Evolutionary conservation across 495 filamentous ascomycete species (phyloP).

Genomic region (Lichina pygmaea): DNA sequence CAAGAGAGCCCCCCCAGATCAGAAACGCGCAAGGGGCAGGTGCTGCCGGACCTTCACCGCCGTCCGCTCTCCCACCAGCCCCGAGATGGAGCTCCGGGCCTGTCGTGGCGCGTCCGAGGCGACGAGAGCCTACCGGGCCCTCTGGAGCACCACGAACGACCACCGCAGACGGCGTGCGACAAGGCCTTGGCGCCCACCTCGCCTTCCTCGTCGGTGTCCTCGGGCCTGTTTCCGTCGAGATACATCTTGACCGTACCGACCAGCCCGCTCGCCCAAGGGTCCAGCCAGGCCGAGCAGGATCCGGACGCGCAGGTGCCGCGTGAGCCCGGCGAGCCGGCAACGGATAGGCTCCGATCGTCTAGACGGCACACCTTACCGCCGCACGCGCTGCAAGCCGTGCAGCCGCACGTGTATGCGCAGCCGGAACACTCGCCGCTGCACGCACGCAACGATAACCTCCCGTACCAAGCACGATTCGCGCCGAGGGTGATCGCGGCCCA

Average conservation of each 20-base stretch:
- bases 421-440: no score
- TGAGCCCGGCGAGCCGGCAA: constrained; percentile 19
- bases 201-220: constrained; percentile 37
- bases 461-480: no score
- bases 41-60: no score
- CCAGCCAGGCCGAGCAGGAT: constrained; percentile 65
- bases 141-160: not conserved
- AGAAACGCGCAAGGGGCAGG: not conserved
- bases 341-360: constrained; percentile 8
- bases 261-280: constrained; percentile 73
- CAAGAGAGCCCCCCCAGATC: constrained; percentile 11
- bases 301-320: constrained; percentile 11
- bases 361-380: constrained; percentile 29
- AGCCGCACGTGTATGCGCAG: constrained; percentile 10
- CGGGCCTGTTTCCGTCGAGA: constrained; percentile 30
- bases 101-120: not conserved
- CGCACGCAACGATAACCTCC: no score
- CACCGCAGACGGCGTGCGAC: not conserved
- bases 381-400: constrained; percentile 19
- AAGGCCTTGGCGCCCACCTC: constrained; percentile 7
- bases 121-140: not conserved
- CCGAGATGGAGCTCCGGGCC: no score
- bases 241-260: constrained; percentile 75
- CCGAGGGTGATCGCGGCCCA: constrained; percentile 12
- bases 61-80: no score